Base-by-base conservation (phyloP, 2,329 filamentous ascomycete species). In the Xylaria sp. region DNA sequence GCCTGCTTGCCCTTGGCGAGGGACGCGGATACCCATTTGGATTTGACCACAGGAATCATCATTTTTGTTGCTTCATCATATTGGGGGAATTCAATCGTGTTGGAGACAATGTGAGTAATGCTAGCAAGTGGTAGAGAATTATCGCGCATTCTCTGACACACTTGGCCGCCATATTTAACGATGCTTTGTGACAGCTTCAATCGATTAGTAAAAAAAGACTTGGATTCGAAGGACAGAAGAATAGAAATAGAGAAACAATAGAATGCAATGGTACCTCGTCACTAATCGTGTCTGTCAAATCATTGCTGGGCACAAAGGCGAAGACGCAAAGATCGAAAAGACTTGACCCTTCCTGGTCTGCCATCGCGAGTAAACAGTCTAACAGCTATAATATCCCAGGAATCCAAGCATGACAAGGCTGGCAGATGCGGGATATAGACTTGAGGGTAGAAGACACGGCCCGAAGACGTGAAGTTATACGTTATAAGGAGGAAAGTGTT, bases 1-100 rank as follows among this genome's bases (percentile, higher is more conserved):
- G 90, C 90, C 63, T 91, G 85, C 78, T 92, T 94, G 66, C 85
- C 85, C 74, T 90, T 92, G 25, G 84, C 79, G 1, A 97, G 79
- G 3, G 92, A 96, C 27, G 85, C 84, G 3, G 88, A 85, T 55
- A 98, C 87, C 95, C 96, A 99, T 65, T 87, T 84, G 3, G 92
- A 90, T 72, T 90, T 94, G 32, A 98, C 90, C 0, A 98, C 92
- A 12, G 93, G 92, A 59, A 96, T 91, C 86, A 97, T 91, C 71
- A 88, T 84, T 57, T 93, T 91, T 71, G 91, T 86, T 1, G 93
- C 90, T 70, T 88, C 86, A 69, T 88, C 84, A 78, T 96, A 98
- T 75, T 95, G 90, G n/a, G 93, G 90, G 75, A 99, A 99, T 79
- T 99, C 94, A 80, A 93, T 92, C 0, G 92, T 95, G 67, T 90